phyloP scores from a whole-genome alignment of 148 eudicot genomes.

The Fagopyrum tataricum region DNA sequence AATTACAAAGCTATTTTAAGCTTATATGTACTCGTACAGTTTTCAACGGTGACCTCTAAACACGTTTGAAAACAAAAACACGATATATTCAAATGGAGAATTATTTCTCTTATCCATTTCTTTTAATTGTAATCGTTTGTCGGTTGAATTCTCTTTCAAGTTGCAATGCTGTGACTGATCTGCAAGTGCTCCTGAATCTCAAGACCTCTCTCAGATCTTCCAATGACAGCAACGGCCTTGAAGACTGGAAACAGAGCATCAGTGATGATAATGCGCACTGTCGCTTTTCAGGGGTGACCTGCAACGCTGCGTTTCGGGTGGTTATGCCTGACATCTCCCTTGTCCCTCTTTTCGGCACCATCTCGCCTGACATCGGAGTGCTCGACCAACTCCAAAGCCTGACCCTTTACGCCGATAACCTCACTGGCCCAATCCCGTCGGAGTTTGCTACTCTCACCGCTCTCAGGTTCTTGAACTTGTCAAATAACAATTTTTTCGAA shows the following conservation, averaged over 20 bases:
- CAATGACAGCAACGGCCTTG: constrained; percentile 20
- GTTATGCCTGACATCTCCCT: constrained; percentile 27
- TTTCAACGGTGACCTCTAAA: background rate
- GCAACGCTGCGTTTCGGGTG: constrained; percentile 41
- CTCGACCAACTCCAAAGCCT: constrained; percentile 37
- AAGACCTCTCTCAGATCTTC: constrained; percentile 43
- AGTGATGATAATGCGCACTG: constrained; percentile 24
- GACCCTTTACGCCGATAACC: constrained; percentile 28
- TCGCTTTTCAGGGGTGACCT: constrained; percentile 52
- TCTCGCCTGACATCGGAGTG: constrained; percentile 46
- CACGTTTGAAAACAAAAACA: background rate
- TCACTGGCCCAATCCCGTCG: constrained; percentile 49
- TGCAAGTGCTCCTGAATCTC: constrained; percentile 35
- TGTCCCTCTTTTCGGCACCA: constrained; percentile 32
- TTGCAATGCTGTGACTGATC: constrained; percentile 24
- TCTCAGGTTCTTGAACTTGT: constrained; percentile 40
- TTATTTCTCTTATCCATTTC: background rate
- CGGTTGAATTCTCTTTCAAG: background rate
- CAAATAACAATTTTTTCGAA: constrained; percentile 36
- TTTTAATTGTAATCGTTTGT: background rate
- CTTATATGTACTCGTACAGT: background rate
- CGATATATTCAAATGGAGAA: background rate
- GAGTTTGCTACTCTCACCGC: constrained; percentile 26
- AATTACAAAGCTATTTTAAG: no score
- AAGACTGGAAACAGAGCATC: constrained; percentile 36